A percentile compares a stretch with the other conserved stretches of the same genome.
Evolutionary conservation across 169 alveolate genomes (phyloP).

Genomic region (Cryptosporidium baileyi): DNA sequence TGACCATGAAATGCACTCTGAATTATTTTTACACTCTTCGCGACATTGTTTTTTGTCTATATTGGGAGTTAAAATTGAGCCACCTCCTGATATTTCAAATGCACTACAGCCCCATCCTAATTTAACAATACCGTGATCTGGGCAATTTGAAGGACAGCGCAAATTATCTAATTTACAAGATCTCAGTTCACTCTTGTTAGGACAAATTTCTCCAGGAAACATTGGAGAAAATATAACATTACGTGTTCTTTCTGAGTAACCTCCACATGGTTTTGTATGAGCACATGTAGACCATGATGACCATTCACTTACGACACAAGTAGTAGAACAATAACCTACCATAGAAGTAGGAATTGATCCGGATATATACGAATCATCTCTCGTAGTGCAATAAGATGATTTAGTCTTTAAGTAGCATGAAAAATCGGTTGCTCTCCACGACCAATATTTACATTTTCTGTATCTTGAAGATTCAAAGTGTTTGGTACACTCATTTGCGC

Average conservation of each 20-base stretch:
- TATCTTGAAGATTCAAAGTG: background rate
- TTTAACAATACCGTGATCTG: constrained; percentile 30
- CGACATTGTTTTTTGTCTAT: constrained; percentile 18
- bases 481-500: constrained; percentile 60
- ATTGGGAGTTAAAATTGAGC: constrained; percentile 34
- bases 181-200: constrained; percentile 32
- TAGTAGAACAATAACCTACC: constrained; percentile 63
- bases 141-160: constrained; percentile 63
- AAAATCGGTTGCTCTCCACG: constrained; percentile 60
- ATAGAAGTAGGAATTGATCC: constrained; percentile 61
- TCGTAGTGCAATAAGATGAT: constrained; percentile 15
- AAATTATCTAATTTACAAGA: constrained; percentile 35
- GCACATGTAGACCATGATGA: constrained; percentile 45
- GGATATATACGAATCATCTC: constrained; percentile 60
- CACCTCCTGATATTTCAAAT: constrained; percentile 55
- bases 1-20: constrained; percentile 56
- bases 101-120: constrained; percentile 71
- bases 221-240: constrained; percentile 25
- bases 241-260: constrained; percentile 61
- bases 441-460: constrained; percentile 59
- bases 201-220: constrained; percentile 68
- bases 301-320: constrained; percentile 68
- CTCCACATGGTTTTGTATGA: constrained; percentile 60
- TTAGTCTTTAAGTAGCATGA: constrained; percentile 18
- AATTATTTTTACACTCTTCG: constrained; percentile 20